Evolutionary conservation across 2,329 filamentous ascomycete species (phyloP).

Genomic region (Domatiomyces globalis): DNA sequence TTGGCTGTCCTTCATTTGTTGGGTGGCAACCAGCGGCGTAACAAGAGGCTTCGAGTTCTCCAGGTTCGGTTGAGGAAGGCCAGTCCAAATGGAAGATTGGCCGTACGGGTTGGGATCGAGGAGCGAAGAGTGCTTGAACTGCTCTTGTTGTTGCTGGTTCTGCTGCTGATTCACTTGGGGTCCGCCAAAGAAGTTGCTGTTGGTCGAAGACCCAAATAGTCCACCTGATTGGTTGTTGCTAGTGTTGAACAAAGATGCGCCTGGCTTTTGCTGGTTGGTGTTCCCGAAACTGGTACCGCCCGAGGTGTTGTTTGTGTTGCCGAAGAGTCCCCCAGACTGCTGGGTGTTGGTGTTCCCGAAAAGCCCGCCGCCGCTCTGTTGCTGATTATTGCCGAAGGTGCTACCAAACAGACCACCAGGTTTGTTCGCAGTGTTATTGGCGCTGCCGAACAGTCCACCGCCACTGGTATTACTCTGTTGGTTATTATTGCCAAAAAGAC

Average conservation of each 20-base stretch:
- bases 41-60: slow-evolving; percentile 76
- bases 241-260: slow-evolving; percentile 45
- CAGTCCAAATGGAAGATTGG: slow-evolving; percentile 70
- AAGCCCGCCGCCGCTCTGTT: slow-evolving; percentile 22
- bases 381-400: slow-evolving; percentile 13
- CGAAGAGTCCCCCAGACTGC: slow-evolving; percentile 20
- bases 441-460: slow-evolving; percentile 31
- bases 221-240: slow-evolving; percentile 24
- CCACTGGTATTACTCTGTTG: slow-evolving; percentile 15
- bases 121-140: slow-evolving; percentile 59
- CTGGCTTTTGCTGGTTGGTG: slow-evolving; percentile 30
- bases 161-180: slow-evolving; percentile 40
- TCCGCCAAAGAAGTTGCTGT: slow-evolving; percentile 39
- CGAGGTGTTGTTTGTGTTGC: slow-evolving; percentile 18
- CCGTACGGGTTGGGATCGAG: slow-evolving; percentile 81
- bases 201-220: slow-evolving; percentile 28
- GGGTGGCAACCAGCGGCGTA: slow-evolving; percentile 65
- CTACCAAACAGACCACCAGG: slow-evolving; percentile 33
- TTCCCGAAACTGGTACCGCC: slow-evolving; percentile 37
- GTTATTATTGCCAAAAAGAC: slow-evolving; percentile 32
- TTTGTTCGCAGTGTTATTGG: slow-evolving; percentile 36
- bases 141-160: slow-evolving; percentile 39
- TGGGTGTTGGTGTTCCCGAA: slow-evolving; percentile 25
- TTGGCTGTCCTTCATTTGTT: slow-evolving; percentile 63
- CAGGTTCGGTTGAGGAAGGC: slow-evolving; percentile 47